A percentile compares a stretch with the other conserved stretches of the same genome.
Conservation (phyloP, 805 yeast species). For the Danielia reshetovae region DNA sequence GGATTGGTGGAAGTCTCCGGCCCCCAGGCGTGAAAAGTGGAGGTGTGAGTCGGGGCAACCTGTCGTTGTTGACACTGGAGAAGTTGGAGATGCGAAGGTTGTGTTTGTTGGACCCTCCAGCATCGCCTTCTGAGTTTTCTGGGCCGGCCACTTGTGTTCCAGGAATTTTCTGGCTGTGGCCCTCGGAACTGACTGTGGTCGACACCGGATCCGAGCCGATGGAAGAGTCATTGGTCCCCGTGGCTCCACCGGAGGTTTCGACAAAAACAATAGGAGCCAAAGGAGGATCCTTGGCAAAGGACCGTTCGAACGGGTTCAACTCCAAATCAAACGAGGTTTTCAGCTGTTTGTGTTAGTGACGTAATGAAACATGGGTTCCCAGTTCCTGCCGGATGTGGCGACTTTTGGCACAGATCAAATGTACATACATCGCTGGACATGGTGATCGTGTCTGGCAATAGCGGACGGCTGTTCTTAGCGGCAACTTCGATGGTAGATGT, state of each 20-base stretch:
- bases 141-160: background rate
- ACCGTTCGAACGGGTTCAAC: slow-evolving; percentile 92
- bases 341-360: slow-evolving; percentile 19
- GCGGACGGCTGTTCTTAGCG: too few relatives aligned
- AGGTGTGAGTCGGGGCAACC: slow-evolving; percentile 41
- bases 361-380: background rate
- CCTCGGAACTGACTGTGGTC: background rate
- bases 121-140: background rate
- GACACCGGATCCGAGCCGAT: background rate
- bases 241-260: background rate
- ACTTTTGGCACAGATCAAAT: background rate
- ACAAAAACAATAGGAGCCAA: background rate
- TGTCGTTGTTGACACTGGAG: slow-evolving; percentile 20
- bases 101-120: slow-evolving; percentile 24
- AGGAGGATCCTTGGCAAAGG: slow-evolving; percentile 67
- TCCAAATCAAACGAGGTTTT: slow-evolving; percentile 67
- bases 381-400: too few relatives aligned
- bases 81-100: slow-evolving; percentile 33
- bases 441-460: too few relatives aligned
- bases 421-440: slow-evolving; percentile 24
- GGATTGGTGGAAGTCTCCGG: slow-evolving; percentile 52
- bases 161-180: background rate
- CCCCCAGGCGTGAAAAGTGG: slow-evolving; percentile 58
- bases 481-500: too few relatives aligned
- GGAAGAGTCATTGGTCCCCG: background rate